phyloP scores from a whole-genome alignment of 108 stramenopile genomes.

The Nitzschia inconspicua region DNA sequence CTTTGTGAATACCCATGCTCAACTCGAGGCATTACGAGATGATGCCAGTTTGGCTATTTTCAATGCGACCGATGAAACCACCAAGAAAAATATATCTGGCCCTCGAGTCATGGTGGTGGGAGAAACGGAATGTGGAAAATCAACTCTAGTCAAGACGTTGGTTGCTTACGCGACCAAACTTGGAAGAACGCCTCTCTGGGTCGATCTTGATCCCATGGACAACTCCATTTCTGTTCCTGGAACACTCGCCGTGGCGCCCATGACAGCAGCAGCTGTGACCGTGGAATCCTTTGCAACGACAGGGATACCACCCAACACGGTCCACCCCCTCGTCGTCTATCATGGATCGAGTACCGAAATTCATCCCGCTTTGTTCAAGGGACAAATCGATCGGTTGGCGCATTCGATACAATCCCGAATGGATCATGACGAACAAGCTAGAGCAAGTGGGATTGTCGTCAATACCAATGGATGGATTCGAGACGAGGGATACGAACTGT shows the following conservation, averaged over 20 bases:
- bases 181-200: conserved; percentile 72
- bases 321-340: conserved; percentile 71
- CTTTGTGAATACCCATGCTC: conserved; percentile 89
- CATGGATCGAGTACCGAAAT: conserved; percentile 32
- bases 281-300: conserved; percentile 60
- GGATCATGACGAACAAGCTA: conserved; percentile 52
- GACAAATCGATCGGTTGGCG: conserved; percentile 67
- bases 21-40: conserved; percentile 86
- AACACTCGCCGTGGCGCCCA: conserved; percentile 61
- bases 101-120: conserved; percentile 81
- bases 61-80: neutral
- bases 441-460: conserved; percentile 75
- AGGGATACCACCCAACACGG: conserved; percentile 41
- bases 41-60: conserved; percentile 44
- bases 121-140: conserved; percentile 80
- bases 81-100: conserved; percentile 26
- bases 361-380: conserved; percentile 67
- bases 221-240: conserved; percentile 75
- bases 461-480: conserved; percentile 82
- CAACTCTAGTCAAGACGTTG: conserved; percentile 62
- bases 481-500: conserved; percentile 56
- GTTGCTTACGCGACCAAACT: conserved; percentile 81
- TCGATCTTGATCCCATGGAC: conserved; percentile 79
- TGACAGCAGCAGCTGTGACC: conserved; percentile 43
- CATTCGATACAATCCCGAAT: conserved; percentile 54